Percentiles rank a stretch among this genome's conserved stretches.
These are phyloP conservation scores for Naganishia liquefaciens DNA, from an alignment of 1,284 basidiomycete genomes.

Conservation along the genomic window DNA sequence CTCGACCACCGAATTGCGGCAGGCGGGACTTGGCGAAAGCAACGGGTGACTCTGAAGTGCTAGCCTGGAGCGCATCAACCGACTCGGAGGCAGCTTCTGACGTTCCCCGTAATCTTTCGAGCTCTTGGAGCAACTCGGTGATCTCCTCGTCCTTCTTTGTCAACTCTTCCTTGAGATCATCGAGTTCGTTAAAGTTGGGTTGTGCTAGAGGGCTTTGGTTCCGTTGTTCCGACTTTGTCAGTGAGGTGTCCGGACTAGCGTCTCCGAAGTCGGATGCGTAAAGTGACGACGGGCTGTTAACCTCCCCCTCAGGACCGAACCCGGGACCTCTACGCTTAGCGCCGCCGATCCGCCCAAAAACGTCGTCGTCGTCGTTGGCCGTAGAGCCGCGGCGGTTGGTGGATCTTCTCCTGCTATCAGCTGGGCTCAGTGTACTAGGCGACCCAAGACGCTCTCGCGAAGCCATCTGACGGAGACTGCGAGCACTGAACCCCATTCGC, in stretches of 20 bases:
- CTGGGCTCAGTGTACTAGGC: constrained; percentile 39
- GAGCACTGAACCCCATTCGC: constrained; percentile 61
- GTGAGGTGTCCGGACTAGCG: constrained; percentile 64
- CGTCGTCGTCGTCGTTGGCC: constrained; percentile 67
- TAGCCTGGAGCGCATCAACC: constrained; percentile 4
- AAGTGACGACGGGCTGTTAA: constrained; percentile 54
- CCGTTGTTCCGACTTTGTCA: constrained; percentile 53
- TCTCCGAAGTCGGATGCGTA: constrained; percentile 56
- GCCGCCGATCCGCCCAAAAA: constrained; percentile 56
- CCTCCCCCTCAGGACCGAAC: constrained; percentile 60
- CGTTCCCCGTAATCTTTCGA: constrained; percentile 2
- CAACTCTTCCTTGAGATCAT: constrained; percentile 38
- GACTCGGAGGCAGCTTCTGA: not conserved
- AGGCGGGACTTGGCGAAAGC: constrained; percentile 5
- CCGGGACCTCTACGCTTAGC: constrained; percentile 59
- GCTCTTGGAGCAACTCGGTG: constrained; percentile 10
- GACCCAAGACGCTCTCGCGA: constrained; percentile 45
- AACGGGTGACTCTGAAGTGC: constrained; percentile 14
- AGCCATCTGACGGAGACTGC: constrained; percentile 63
- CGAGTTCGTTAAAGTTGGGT: constrained; percentile 50
- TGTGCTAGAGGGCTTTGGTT: constrained; percentile 49
- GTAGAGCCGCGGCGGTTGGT: constrained; percentile 60
- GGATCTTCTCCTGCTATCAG: constrained; percentile 51
- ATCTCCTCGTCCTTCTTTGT: constrained; percentile 10
- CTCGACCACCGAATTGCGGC: constrained; percentile 14